These are phyloP conservation scores for Croton setiger DNA, from an alignment of 441 rosid genomes.

Conservation along the genomic window DNA sequence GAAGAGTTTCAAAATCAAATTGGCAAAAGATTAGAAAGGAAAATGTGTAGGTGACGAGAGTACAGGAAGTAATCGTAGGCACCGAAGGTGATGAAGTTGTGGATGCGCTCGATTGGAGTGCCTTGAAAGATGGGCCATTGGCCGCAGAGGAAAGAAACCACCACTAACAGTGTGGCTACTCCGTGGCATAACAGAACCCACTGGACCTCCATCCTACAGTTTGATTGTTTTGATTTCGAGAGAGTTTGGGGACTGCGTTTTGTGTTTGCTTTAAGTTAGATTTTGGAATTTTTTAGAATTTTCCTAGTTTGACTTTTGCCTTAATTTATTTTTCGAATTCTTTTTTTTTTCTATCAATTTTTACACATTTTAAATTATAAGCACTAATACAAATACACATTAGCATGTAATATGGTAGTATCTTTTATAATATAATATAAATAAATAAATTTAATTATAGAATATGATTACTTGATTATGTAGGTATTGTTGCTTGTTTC, in stretches of 20 bases:
- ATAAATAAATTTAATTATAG: too few species aligned
- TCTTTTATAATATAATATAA: too few species aligned
- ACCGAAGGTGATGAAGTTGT: slow-evolving; percentile 78
- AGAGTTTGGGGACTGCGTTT: neutral
- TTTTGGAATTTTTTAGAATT: neutral
- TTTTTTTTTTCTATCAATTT: neutral
- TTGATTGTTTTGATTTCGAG: neutral
- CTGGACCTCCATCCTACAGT: slow-evolving; percentile 45
- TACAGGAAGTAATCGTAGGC: slow-evolving; percentile 81
- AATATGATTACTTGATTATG: too few species aligned
- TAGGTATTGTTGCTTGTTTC: too few species aligned
- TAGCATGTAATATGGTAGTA: too few species aligned
- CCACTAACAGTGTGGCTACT: slow-evolving; percentile 48
- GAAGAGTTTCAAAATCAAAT: slow-evolving; percentile 10
- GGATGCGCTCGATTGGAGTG: slow-evolving; percentile 73
- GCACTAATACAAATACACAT: too few species aligned
- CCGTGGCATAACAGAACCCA: slow-evolving; percentile 81
- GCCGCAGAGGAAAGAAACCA: slow-evolving; percentile 87
- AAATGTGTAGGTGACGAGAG: neutral
- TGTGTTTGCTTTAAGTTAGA: neutral
- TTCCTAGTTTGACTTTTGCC: neutral
- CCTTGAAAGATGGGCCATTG: slow-evolving; percentile 90
- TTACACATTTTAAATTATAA: too few species aligned
- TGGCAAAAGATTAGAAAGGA: slow-evolving; percentile 10
- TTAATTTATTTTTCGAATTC: neutral